Conservation (phyloP, 2,329 filamentous ascomycete species). For the Pleurostoma richardsiae region DNA sequence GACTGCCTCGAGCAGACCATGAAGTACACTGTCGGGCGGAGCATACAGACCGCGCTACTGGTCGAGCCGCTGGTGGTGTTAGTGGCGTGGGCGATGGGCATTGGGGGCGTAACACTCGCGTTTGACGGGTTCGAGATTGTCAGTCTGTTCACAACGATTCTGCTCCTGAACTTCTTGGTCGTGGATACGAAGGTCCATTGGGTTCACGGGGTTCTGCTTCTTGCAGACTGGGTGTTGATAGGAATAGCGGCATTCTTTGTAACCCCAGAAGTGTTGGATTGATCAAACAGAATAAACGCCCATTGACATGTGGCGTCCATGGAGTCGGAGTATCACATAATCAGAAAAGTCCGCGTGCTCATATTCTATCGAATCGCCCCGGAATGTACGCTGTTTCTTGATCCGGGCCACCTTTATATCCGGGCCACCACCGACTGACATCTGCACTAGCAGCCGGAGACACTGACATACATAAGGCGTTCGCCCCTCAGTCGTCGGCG, state of each 20-base stretch:
- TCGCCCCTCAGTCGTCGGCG: too few species aligned
- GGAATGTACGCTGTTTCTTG: too few species aligned
- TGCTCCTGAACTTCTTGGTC: constrained; percentile 3
- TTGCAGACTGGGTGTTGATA: constrained; percentile 5
- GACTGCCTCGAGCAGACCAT: constrained; percentile 4
- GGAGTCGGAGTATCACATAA: too few species aligned
- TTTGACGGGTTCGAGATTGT: constrained; percentile 5
- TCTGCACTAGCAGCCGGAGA: too few species aligned
- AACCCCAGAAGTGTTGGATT: too few species aligned
- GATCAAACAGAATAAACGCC: too few species aligned
- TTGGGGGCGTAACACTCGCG: constrained; percentile 1
- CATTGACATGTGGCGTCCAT: too few species aligned
- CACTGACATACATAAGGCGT: too few species aligned
- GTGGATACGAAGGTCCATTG: constrained; percentile 3
- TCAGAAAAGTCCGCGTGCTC: too few species aligned
- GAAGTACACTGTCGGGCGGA: constrained; percentile 1
- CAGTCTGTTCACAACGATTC: constrained; percentile 1
- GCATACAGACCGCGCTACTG: constrained; percentile 5
- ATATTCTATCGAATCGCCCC: too few species aligned
- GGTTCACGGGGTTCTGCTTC: constrained; percentile 2
- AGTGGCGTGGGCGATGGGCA: not conserved
- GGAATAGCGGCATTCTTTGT: constrained; percentile 5
- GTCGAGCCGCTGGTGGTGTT: constrained; percentile 3
- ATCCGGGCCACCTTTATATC: too few species aligned
- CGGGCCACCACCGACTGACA: too few species aligned